phyloP scores from a whole-genome alignment of 345 rosid species.

The Pseudoturritis turrita region DNA sequence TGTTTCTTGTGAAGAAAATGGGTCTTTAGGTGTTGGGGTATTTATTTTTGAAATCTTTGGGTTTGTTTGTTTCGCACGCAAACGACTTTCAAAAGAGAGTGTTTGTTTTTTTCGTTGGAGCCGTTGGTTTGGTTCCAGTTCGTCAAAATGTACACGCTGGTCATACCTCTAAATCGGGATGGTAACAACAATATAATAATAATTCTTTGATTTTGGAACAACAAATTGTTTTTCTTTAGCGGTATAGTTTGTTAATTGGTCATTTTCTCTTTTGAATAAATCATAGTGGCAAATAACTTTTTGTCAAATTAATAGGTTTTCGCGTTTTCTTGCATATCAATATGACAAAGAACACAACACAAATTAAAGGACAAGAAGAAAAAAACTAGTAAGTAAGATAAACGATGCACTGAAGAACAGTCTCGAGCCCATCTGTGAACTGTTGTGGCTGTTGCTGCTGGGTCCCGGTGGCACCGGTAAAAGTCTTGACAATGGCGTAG shows the following conservation, averaged over 20 bases:
- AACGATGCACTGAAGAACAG: slow-evolving; percentile 52
- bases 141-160: background rate
- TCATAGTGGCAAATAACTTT: background rate
- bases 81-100: no score
- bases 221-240: background rate
- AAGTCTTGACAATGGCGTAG: slow-evolving; percentile 60
- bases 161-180: no score
- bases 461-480: slow-evolving; percentile 30
- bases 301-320: background rate
- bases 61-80: slow-evolving; percentile 11
- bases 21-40: background rate
- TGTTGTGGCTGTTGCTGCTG: slow-evolving; percentile 53
- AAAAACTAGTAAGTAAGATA: slow-evolving; percentile 41
- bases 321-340: background rate
- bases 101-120: slow-evolving; percentile 7
- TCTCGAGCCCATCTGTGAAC: slow-evolving; percentile 61
- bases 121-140: slow-evolving; percentile 11
- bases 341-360: background rate
- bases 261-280: no score
- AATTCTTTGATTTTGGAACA: background rate
- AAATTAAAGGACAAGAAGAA: background rate
- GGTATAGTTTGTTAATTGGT: background rate
- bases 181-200: no score
- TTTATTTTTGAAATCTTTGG: slow-evolving; percentile 5
- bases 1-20: background rate